Evolutionary conservation across 805 yeast species (phyloP).

Genomic region (Metschnikowia vanudenii): DNA sequence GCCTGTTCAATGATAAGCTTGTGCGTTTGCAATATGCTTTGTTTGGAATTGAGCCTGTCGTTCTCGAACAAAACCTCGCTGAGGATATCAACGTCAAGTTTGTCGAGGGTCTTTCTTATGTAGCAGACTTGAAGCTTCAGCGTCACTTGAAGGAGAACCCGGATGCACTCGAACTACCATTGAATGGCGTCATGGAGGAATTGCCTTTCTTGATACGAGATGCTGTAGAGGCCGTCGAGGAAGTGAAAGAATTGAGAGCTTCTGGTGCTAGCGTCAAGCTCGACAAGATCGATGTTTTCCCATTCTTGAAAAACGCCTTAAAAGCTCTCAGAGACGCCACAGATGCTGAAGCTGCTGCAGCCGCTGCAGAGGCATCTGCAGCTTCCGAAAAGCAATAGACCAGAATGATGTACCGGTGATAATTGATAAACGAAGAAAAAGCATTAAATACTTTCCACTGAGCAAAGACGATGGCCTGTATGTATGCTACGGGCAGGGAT

Average conservation of each 20-base stretch:
- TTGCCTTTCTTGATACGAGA: conserved; percentile 39
- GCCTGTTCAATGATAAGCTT: conserved; percentile 62
- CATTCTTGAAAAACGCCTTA: conserved; percentile 37
- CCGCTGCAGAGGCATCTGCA: conserved; percentile 1
- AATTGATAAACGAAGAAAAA: no score
- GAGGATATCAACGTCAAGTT: conserved; percentile 49
- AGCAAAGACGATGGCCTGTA: background rate
- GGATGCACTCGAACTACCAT: conserved; percentile 29
- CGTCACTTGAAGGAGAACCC: conserved; percentile 29
- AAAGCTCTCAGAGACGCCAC: conserved; percentile 15
- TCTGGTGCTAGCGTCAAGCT: conserved; percentile 28
- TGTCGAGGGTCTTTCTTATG: conserved; percentile 65
- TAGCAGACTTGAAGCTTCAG: conserved; percentile 66
- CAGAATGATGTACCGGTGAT: no score
- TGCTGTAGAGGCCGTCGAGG: conserved; percentile 42
- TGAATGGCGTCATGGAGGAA: conserved; percentile 41
- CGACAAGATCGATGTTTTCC: conserved; percentile 41
- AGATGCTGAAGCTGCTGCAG: conserved; percentile 10
- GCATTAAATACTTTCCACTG: background rate
- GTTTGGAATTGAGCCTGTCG: conserved; percentile 77
- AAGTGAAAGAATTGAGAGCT: conserved; percentile 49
- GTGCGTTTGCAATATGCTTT: conserved; percentile 78
- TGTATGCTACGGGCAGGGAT: background rate
- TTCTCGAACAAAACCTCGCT: conserved; percentile 52
- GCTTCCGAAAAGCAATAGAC: conserved; percentile 2